Percentiles rank a stretch among this genome's conserved stretches.
These are phyloP conservation scores for Dactylella cylindrospora DNA, from an alignment of 2,329 filamentous ascomycete species.

Conservation along the genomic window DNA sequence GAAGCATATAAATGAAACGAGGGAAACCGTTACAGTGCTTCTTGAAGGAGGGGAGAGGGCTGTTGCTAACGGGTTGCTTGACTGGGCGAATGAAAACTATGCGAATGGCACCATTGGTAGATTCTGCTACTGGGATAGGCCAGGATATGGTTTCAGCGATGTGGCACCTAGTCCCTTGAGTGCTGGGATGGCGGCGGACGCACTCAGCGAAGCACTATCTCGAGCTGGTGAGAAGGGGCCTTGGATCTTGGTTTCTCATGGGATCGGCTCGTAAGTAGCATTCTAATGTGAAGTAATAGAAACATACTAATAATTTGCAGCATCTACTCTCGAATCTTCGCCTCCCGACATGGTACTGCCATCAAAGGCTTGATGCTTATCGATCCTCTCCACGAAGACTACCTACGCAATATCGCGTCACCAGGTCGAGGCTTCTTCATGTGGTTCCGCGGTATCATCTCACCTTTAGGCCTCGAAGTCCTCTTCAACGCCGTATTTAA, in stretches of 20 bases:
- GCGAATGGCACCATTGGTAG: conserved; percentile 78
- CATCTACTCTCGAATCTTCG: conserved; percentile 88
- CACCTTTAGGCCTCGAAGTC: conserved; percentile 80
- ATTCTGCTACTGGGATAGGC: conserved; percentile 95
- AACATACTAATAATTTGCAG: conserved; percentile 56
- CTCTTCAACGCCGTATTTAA: conserved; percentile 78
- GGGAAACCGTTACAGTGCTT: conserved; percentile 66
- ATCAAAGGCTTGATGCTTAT: conserved; percentile 80
- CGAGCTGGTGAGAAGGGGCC: conserved; percentile 79
- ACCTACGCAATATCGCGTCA: conserved; percentile 67
- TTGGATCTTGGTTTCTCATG: conserved; percentile 83
- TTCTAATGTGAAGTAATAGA: not conserved
- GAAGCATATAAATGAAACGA: conserved; percentile 11
- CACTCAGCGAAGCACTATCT: conserved; percentile 80
- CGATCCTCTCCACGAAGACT: conserved; percentile 85
- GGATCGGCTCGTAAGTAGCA: conserved; percentile 59
- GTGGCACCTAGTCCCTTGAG: conserved; percentile 91
- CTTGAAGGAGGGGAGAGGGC: conserved; percentile 81
- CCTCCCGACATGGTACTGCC: conserved; percentile 73
- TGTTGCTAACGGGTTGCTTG: conserved; percentile 75
- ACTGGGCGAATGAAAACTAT: conserved; percentile 73
- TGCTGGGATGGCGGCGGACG: conserved; percentile 88
- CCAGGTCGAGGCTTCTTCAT: conserved; percentile 75
- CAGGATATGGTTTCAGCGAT: conserved; percentile 83
- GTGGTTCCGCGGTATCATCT: conserved; percentile 83